Evolutionary conservation across 2,329 filamentous ascomycete genomes (phyloP).

Genomic region (Talaromyces funiculosus): DNA sequence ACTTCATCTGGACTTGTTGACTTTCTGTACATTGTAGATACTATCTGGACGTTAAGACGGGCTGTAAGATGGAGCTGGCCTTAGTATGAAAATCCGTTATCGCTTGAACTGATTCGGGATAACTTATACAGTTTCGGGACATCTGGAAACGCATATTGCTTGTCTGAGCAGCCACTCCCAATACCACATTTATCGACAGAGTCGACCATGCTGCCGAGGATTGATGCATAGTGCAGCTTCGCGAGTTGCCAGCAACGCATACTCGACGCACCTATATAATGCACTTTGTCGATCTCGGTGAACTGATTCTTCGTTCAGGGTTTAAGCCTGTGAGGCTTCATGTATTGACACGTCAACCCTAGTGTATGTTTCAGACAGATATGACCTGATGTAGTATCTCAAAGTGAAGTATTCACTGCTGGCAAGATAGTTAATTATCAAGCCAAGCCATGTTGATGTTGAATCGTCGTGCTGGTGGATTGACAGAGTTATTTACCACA

Average conservation of each 20-base stretch:
- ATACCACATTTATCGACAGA: too few species aligned
- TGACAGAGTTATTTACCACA: too few species aligned
- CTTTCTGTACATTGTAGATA: neutral
- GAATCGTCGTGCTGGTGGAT: neutral
- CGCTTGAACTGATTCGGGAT: neutral
- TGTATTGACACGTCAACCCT: neutral
- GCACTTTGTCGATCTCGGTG: too few species aligned
- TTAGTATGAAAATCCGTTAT: neutral
- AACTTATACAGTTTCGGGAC: neutral
- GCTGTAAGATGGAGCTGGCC: neutral
- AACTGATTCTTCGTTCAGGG: too few species aligned
- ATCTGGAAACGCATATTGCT: too few species aligned
- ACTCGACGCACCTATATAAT: too few species aligned
- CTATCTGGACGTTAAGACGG: neutral
- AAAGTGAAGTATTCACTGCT: neutral
- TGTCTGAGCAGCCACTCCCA: too few species aligned
- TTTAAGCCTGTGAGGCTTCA: too few species aligned
- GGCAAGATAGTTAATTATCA: neutral
- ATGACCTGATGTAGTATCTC: neutral
- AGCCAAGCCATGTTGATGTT: too few species aligned
- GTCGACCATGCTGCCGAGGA: too few species aligned
- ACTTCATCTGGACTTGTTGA: neutral
- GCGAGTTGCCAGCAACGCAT: too few species aligned
- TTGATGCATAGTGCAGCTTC: too few species aligned
- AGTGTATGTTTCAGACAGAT: neutral